A percentile compares a stretch with the other conserved stretches of the same genome.
phyloP scores from a whole-genome alignment of 2,329 filamentous ascomycete genomes.

The Periglandula ipomoeae region DNA sequence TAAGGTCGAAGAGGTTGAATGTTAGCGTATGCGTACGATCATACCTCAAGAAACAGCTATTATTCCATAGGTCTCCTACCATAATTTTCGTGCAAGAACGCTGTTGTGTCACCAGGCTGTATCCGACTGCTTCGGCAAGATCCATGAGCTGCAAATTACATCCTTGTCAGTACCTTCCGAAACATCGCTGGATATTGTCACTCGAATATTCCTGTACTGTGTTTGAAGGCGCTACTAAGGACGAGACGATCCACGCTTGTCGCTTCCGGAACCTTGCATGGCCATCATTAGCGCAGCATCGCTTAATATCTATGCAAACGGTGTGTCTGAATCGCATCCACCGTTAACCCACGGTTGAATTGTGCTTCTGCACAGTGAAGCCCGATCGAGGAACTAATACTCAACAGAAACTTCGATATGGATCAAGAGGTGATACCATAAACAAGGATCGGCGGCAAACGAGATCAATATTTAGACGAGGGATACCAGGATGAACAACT shows the following conservation, averaged over 20 bases:
- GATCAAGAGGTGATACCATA: neutral
- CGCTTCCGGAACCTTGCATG: conserved; percentile 3
- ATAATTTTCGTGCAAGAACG: neutral
- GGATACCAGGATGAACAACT: neutral
- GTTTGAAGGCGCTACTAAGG: neutral
- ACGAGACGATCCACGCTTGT: neutral
- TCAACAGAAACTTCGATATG: neutral
- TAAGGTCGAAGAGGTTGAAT: no score
- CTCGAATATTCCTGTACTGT: neutral
- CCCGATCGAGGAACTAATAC: neutral
- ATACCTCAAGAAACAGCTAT: no score
- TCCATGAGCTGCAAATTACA: neutral
- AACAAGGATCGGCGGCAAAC: neutral
- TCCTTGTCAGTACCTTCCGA: neutral
- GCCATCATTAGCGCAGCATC: neutral
- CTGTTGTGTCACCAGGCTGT: neutral
- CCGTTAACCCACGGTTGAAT: no score
- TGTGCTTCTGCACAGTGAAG: neutral
- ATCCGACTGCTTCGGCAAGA: neutral
- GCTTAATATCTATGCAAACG: neutral
- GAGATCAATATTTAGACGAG: neutral
- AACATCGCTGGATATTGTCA: neutral
- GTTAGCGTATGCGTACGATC: no score
- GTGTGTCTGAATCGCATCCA: neutral
- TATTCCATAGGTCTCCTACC: no score